Conservation (phyloP, 2,329 filamentous ascomycete species). For the Periconia sp. region DNA sequence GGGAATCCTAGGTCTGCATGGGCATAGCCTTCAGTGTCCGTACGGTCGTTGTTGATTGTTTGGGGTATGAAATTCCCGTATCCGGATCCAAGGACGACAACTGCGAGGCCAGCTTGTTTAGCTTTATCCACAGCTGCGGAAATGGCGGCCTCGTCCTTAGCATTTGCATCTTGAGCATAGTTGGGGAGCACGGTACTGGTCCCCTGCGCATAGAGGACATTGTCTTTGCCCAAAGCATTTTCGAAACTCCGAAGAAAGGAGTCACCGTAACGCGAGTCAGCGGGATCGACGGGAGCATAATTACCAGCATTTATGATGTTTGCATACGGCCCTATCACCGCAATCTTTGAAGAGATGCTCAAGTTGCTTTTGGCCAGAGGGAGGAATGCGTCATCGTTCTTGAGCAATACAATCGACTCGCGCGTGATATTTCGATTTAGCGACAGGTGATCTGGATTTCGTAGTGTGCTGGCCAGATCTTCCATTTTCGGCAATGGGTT, state of each 20-base stretch:
- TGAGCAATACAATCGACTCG: conserved; percentile 20
- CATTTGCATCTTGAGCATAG: conserved; percentile 7
- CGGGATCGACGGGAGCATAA: neutral
- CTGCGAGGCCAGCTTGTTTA: conserved; percentile 1
- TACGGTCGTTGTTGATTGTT: conserved; percentile 4
- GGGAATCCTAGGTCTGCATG: conserved; percentile 37
- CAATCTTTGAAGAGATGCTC: neutral
- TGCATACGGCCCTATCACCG: neutral
- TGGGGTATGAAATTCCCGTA: neutral
- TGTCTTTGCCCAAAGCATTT: conserved; percentile 15
- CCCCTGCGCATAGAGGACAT: conserved; percentile 19
- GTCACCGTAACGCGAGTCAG: neutral
- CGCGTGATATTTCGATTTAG: conserved; percentile 18
- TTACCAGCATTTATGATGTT: neutral
- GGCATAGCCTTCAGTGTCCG: conserved; percentile 37
- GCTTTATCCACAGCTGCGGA: neutral
- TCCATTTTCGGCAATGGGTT: no score
- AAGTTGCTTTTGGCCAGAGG: neutral
- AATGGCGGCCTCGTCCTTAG: conserved; percentile 11
- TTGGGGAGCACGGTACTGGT: neutral
- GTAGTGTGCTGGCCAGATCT: no score
- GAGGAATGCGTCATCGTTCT: conserved; percentile 19
- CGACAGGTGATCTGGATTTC: conserved; percentile 8
- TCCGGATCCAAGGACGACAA: conserved; percentile 1
- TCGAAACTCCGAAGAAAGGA: conserved; percentile 3